Base-by-base conservation (phyloP, 352 stramenopile species). In the Pythium rhizo-oryzae region DNA sequence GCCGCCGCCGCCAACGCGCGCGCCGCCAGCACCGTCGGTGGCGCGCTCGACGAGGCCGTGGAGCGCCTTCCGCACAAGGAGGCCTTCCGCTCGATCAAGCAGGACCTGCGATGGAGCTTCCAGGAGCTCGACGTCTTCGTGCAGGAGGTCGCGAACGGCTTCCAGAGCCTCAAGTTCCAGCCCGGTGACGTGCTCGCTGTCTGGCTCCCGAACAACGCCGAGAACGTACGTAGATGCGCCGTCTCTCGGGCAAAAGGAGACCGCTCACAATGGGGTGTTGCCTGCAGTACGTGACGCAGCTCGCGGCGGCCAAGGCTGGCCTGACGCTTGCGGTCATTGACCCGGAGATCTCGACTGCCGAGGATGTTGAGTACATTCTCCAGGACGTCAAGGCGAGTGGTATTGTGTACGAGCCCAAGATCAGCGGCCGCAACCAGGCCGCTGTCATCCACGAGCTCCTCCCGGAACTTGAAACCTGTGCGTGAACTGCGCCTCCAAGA, bases 21-120 rank as follows among this genome's bases (percentile, higher is more conserved):
- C 57, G 68, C 77, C 41, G 82, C 81, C 55, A 89, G 80, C 56
- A 94, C 84, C 7, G 77, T 95, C 24, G 85, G 89, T 52, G 84
- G 70, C 30, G 63, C 82, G 8, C 75, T 95, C 41, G 84, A 93
- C n/a, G 83, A 89, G 55, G 87, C 89, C 8, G 87, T 95, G 35
- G 70, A 78, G 47, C 81, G 84, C 23, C 71, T 96, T 63, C 89
- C 89, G 61, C 89, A 96, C 75, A 94, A 93, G 76, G 89, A 96
- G 62, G 89, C 87, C 61, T 78, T 96, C 67, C 89, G 84, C 61
- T 90, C 77, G 70, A 76, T 94, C 59, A 87, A 89, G 72, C 84
- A 93, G 76, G 89, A 95, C 67, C 72, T 94, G 52, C 89, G 87
- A 60, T 94, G 83, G 81, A 94, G 85, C 65, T 96, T 89, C 77